Base-by-base conservation (phyloP, 148 eudicot genomes). In the Fagopyrum tataricum region DNA sequence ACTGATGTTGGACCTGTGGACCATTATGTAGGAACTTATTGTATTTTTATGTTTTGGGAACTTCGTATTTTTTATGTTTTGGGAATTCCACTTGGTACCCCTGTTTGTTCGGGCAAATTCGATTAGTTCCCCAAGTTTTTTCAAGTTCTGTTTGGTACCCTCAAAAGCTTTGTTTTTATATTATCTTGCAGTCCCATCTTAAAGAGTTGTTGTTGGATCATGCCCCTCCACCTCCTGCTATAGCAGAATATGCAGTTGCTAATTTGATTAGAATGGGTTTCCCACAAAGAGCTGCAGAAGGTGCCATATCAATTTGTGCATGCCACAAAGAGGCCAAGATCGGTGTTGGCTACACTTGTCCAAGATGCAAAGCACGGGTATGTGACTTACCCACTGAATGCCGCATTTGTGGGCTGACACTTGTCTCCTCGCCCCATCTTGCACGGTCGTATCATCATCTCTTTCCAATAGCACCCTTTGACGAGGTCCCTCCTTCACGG, bases 141-240 rank as follows among this genome's bases (percentile, higher is more conserved):
- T 31, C 37, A 31, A 31, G 37, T 31, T 31, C 37, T 31, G 37
- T 31, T 31, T 31, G 37, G 37, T 1, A 31, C 2, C 37, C 37
- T 0, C 37, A 31, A 31, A 31, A 31, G 37, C 37, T 31, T 31
- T 0, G 37, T 56, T 1, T 52, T 52, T 52, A 7, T 15, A 4
- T 3, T 64, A 64, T 11, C n/a, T 83, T 68, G 79, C 91, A 94
- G 98, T 52, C 84, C 24, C 98, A 94, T 78, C 81, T 94, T 46
- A 94, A 94, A 77, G 98, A 94, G 73, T 78, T 94, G 78, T 80
- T 94, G 72, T 81, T 94, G 68, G 98, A 94, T 44, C 96, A 94
- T 78, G 96, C 98, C 44, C 98, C 98, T 31, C 98, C 98, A 56
- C 98, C 98, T 72, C 97, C 98, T 26, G 97, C 98, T 37, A 94